phyloP scores from a whole-genome alignment of 139 green algal genomes.

The Chlamydomonas incerta region DNA sequence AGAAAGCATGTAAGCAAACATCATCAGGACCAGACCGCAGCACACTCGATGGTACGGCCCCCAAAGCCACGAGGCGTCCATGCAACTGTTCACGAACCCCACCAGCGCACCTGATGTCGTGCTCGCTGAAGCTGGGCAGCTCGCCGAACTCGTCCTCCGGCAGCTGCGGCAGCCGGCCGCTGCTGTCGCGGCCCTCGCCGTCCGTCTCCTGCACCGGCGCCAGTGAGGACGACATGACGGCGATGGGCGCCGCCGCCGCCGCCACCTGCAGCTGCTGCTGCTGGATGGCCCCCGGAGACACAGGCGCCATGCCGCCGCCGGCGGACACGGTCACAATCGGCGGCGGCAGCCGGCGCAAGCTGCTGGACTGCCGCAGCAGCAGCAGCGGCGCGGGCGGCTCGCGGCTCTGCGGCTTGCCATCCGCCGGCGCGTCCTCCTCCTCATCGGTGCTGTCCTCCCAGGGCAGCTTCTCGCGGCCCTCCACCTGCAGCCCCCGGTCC shows the following conservation, averaged over 20 bases:
- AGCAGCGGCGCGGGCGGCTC: not conserved
- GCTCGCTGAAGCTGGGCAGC: no score
- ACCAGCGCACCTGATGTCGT: no score
- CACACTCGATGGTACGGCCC: no score
- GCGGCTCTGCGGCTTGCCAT: not conserved
- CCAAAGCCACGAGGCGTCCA: no score
- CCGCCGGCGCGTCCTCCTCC: no score
- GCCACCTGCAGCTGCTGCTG: no score
- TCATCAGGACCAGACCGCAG: no score
- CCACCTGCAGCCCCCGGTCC: not conserved
- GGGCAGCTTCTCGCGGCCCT: not conserved
- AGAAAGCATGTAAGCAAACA: no score
- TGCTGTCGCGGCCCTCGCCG: not conserved
- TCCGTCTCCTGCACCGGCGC: not conserved
- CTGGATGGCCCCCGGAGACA: not conserved
- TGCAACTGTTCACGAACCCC: no score
- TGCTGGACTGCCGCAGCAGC: not conserved
- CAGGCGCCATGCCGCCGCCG: not conserved
- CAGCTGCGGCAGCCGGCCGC: not conserved
- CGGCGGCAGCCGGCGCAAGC: not conserved
- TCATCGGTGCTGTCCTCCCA: conserved; percentile 42
- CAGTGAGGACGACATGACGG: not conserved
- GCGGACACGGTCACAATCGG: not conserved
- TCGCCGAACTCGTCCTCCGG: no score
- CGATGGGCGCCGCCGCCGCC: no score